Conservation (phyloP, 768 basidiomycete genomes). For the Naganishia randhawae region DNA sequence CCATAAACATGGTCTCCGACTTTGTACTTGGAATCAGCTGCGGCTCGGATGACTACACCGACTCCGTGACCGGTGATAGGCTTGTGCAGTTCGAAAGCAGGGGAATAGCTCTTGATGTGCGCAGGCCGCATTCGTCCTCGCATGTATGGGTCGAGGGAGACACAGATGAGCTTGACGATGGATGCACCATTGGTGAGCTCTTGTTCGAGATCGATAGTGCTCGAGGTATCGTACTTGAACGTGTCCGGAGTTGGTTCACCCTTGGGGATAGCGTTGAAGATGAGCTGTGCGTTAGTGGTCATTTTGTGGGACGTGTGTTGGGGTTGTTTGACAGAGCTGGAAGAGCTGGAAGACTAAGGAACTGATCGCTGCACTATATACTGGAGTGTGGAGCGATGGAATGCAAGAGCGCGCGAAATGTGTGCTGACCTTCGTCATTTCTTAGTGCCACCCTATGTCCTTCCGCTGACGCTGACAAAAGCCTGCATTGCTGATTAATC, state of each 20-base stretch:
- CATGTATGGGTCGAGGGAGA: slow-evolving; percentile 57
- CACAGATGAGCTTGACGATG: slow-evolving; percentile 57
- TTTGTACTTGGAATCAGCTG: slow-evolving; percentile 35
- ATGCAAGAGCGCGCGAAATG: too few species aligned
- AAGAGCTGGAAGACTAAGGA: neutral
- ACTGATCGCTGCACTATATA: neutral
- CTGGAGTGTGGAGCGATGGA: neutral
- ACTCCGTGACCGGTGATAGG: slow-evolving; percentile 45
- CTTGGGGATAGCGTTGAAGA: slow-evolving; percentile 37
- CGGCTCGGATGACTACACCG: slow-evolving; percentile 52
- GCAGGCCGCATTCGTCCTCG: slow-evolving; percentile 52
- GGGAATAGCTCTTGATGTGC: slow-evolving; percentile 34
- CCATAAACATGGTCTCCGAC: slow-evolving; percentile 55
- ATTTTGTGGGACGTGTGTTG: slow-evolving; percentile 3
- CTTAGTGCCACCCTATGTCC: neutral
- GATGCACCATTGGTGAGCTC: slow-evolving; percentile 55
- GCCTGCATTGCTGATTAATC: neutral
- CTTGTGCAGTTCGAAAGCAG: slow-evolving; percentile 41
- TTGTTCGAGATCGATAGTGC: slow-evolving; percentile 57
- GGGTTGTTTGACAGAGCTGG: neutral
- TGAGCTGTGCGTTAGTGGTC: slow-evolving; percentile 29
- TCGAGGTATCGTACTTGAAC: slow-evolving; percentile 53
- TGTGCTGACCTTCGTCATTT: neutral
- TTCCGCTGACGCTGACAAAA: neutral
- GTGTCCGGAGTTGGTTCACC: slow-evolving; percentile 52